Conservation (phyloP, 176 grass and related monocot species). For the Aechmea fasciata region DNA sequence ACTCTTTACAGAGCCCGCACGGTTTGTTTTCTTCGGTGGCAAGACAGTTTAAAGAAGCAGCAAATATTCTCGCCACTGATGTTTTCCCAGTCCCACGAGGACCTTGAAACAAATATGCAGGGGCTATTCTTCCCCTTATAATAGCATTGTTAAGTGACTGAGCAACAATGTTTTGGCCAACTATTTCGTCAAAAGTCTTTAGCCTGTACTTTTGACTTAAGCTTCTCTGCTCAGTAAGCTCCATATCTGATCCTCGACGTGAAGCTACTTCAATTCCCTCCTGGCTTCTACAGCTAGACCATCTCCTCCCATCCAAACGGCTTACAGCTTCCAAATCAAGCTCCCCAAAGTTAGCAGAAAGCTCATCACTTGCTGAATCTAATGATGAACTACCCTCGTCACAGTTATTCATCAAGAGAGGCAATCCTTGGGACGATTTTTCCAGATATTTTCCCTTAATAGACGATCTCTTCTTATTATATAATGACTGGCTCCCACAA, state of each 20-base stretch:
- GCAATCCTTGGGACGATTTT: conserved; percentile 44
- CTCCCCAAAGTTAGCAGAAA: conserved; percentile 71
- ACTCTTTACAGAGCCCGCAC: conserved; percentile 64
- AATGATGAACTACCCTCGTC: conserved; percentile 55
- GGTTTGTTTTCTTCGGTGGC: conserved; percentile 54
- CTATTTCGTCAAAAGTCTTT: conserved; percentile 72
- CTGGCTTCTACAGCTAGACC: conserved; percentile 87
- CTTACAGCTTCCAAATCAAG: conserved; percentile 83
- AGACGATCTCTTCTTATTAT: conserved; percentile 51
- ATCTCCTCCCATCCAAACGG: conserved; percentile 73
- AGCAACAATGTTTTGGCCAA: conserved; percentile 74
- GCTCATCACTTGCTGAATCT: conserved; percentile 66
- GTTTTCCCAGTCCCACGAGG: conserved; percentile 92
- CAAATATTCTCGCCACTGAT: conserved; percentile 62
- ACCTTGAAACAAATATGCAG: conserved; percentile 88
- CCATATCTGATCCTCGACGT: conserved; percentile 21
- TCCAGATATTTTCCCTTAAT: conserved; percentile 37
- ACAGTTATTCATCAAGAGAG: conserved; percentile 44
- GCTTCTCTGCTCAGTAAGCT: conserved; percentile 45
- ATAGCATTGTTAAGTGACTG: conserved; percentile 79
- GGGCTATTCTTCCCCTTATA: conserved; percentile 59
- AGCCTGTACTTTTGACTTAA: conserved; percentile 89
- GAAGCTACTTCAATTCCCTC: conserved; percentile 33
- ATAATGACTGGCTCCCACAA: conserved; percentile 54
- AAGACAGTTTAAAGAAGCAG: conserved; percentile 55